Conservation (phyloP, 768 basidiomycete species). For the Tylopilus sp. region DNA sequence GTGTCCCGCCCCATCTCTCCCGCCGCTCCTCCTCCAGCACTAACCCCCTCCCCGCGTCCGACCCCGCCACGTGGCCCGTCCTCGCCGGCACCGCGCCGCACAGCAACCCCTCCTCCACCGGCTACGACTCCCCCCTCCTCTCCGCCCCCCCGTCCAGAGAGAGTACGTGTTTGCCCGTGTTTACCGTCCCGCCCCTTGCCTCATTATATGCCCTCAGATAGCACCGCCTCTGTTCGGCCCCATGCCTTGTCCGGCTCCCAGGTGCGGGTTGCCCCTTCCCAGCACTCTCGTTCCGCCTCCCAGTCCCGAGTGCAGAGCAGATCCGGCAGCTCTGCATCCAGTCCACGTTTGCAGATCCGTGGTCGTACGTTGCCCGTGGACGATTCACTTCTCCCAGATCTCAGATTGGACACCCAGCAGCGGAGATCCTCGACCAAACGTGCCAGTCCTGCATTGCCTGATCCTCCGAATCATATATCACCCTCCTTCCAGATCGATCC, state of each 20-base stretch:
- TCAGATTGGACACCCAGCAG: constrained; percentile 21
- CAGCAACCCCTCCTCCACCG: constrained; percentile 41
- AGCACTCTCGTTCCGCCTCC: constrained; percentile 34
- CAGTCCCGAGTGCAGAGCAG: constrained; percentile 46
- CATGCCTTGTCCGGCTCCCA: constrained; percentile 28
- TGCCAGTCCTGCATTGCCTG: constrained; percentile 20
- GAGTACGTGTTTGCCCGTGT: constrained; percentile 32
- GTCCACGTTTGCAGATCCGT: constrained; percentile 40
- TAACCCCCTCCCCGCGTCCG: constrained; percentile 17
- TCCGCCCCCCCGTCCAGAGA: constrained; percentile 35
- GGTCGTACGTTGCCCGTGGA: constrained; percentile 43
- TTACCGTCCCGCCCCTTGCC: constrained; percentile 1
- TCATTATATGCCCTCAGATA: constrained; percentile 21
- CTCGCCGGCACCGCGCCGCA: constrained; percentile 15
- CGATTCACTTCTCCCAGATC: constrained; percentile 20
- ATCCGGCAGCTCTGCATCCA: constrained; percentile 47
- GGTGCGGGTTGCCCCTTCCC: constrained; percentile 35
- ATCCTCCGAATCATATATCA: constrained; percentile 14
- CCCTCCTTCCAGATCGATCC: constrained; percentile 12
- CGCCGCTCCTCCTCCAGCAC: constrained; percentile 28
- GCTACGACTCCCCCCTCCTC: constrained; percentile 15
- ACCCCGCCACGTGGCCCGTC: constrained; percentile 19
- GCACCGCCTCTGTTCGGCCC: constrained; percentile 28
- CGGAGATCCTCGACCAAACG: constrained; percentile 12
- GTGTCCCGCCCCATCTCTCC: constrained; percentile 33